Percentiles rank a stretch among this genome's conserved stretches.
Evolutionary conservation across 257 asterid species (phyloP).

Genomic region (Solanum ahanhuiri): DNA sequence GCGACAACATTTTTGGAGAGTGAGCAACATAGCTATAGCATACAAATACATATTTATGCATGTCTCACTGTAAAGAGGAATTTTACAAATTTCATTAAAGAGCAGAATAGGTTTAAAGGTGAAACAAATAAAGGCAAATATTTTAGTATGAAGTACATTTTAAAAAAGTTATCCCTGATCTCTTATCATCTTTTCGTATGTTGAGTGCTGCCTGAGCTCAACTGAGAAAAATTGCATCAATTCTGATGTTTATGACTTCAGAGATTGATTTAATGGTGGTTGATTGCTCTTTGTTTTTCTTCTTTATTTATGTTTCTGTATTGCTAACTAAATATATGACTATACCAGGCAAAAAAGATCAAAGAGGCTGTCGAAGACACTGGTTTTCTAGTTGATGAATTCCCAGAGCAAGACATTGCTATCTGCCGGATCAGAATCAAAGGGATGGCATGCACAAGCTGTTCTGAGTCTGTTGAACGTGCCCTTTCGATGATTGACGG

Average conservation of each 20-base stretch:
- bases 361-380: constrained; percentile 91
- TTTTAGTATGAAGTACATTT: background rate
- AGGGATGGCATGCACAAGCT: constrained; percentile 99
- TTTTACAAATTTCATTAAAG: background rate
- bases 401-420: constrained; percentile 86
- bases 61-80: background rate
- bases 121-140: background rate
- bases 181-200: background rate
- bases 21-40: background rate
- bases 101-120: background rate
- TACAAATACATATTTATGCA: background rate
- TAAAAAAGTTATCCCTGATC: background rate
- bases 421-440: constrained; percentile 75
- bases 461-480: constrained; percentile 94
- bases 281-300: background rate
- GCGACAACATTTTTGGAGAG: background rate
- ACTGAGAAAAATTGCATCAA: background rate
- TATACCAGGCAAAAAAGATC: constrained; percentile 57
- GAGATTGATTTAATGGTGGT: background rate
- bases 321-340: background rate
- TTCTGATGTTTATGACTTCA: background rate
- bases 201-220: background rate
- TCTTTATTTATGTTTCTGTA: background rate
- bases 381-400: constrained; percentile 80
- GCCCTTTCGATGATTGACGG: constrained; percentile 76